Base-by-base conservation (phyloP, 176 grass and related monocot species). In the Stipa capillata region DNA sequence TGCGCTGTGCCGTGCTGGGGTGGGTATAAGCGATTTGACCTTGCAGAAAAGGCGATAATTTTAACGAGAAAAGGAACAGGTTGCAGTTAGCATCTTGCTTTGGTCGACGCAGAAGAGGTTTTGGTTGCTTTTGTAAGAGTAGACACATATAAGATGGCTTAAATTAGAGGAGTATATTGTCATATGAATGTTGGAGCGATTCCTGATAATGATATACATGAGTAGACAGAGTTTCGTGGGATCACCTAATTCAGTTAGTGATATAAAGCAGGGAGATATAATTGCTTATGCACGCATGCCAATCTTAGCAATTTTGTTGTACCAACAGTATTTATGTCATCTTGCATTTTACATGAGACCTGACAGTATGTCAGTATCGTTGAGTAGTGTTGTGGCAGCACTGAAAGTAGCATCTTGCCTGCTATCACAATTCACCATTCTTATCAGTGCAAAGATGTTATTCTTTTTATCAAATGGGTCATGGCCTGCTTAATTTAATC, bases 11-110 rank as follows among this genome's bases (percentile, higher is more conserved):
- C 87, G 54, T 85, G 69, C 34, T 63, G 35, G 52, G 34, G 50
- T 51, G 35, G 86, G 67, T 54, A 43, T n/a, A 31, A 41, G 9
- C 69, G 29, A 80, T 69, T 42, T 80, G 69, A 60, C 76, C 76
- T 84, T 55, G 37, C 70, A 59, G 1, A 67, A 50, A 58, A 34
- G 49, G 8, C 20, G 23, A 41, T 74, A 2, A 40, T 83, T 67
- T 69, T 52, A 76, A 48, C 42, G 34, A n/a, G 18, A 28, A 53
- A 79, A 34, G 42, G 7, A 42, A 58, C 55, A 74, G n/a, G 32
- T 69, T 40, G 73, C 55, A 44, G 62, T 29, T 37, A 32, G 24
- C 41, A 65, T 23, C 5, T 53, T 85, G 17, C n/a, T 86, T 59
- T 23, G 62, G 70, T 74, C 16, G 41, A 73, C 25, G 76, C 45